Percentiles rank a stretch among this genome's conserved stretches.
Evolutionary conservation across 805 yeast species (phyloP).

Genomic region (Pichia manshurica): DNA sequence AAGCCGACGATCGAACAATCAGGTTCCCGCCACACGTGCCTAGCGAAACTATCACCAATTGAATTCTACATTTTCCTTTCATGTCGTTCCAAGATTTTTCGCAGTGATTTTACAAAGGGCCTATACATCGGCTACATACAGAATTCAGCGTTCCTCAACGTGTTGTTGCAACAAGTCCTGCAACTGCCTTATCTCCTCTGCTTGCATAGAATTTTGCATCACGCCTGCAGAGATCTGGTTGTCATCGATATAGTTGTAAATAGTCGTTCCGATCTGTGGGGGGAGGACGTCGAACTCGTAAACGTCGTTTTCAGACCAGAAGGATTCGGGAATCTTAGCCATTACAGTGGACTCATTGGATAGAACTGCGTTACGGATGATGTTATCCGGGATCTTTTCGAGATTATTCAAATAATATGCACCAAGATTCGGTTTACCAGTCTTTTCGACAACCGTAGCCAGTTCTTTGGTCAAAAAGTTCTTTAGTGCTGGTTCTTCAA

Average conservation of each 20-base stretch:
- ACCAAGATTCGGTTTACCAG: slow-evolving; percentile 15
- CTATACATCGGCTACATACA: too few relatives aligned
- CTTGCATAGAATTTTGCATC: slow-evolving; percentile 19
- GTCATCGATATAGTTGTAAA: slow-evolving; percentile 42
- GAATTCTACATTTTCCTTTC: too few relatives aligned
- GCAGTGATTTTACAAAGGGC: too few relatives aligned
- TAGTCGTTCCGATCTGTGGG: slow-evolving; percentile 45
- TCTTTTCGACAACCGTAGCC: slow-evolving; percentile 11
- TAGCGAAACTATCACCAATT: not conserved
- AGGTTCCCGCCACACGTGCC: slow-evolving; percentile 1
- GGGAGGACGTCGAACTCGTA: slow-evolving; percentile 72
- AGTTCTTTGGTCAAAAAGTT: slow-evolving; percentile 33
- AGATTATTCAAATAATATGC: slow-evolving; percentile 18
- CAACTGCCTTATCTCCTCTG: slow-evolving; percentile 24
- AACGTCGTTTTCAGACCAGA: slow-evolving; percentile 58
- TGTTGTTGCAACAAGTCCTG: slow-evolving; percentile 20
- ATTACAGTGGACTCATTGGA: slow-evolving; percentile 67
- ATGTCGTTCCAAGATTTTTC: too few relatives aligned
- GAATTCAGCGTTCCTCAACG: slow-evolving; percentile 10
- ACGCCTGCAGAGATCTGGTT: slow-evolving; percentile 40
- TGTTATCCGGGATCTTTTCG: slow-evolving; percentile 48
- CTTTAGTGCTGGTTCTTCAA: slow-evolving; percentile 45
- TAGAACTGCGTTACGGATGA: slow-evolving; percentile 61
- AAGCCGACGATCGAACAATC: too few relatives aligned
- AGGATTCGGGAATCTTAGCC: slow-evolving; percentile 58